phyloP scores from a whole-genome alignment of 192 early-diverging fungal species.

The Coemansia sp. region DNA sequence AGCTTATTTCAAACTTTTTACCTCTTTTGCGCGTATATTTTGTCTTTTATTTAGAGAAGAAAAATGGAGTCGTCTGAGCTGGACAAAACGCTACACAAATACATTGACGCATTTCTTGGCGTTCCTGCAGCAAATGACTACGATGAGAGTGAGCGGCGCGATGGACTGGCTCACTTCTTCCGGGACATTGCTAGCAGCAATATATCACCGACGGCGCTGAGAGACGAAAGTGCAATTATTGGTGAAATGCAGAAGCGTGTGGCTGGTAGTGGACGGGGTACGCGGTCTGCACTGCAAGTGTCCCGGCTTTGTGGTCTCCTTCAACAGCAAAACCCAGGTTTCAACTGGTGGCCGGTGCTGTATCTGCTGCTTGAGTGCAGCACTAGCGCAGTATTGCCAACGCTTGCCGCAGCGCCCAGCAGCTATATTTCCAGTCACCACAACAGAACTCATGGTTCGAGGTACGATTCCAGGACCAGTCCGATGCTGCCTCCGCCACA shows the following conservation, averaged over 20 bases:
- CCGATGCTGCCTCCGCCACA: neutral
- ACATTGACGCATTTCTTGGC: slow-evolving; percentile 47
- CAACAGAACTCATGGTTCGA: neutral
- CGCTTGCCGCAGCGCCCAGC: slow-evolving; percentile 9
- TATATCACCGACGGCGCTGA: slow-evolving; percentile 17
- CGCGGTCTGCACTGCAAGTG: slow-evolving; percentile 32
- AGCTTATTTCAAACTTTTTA: neutral
- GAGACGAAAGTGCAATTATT: slow-evolving; percentile 26
- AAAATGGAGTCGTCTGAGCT: slow-evolving; percentile 27
- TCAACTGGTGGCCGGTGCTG: slow-evolving; percentile 52
- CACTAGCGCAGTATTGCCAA: slow-evolving; percentile 1
- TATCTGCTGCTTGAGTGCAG: slow-evolving; percentile 45
- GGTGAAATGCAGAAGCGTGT: slow-evolving; percentile 47
- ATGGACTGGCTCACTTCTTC: slow-evolving; percentile 25
- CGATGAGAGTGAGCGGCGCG: slow-evolving; percentile 24
- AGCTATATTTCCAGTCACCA: slow-evolving; percentile 15
- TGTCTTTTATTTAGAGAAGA: neutral
- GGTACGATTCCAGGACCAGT: neutral
- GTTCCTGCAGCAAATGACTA: slow-evolving; percentile 8
- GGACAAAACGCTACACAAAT: slow-evolving; percentile 34
- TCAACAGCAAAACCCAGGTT: slow-evolving; percentile 27
- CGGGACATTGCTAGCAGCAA: slow-evolving; percentile 45
- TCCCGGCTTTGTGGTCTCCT: slow-evolving; percentile 30
- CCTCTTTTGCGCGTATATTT: neutral
- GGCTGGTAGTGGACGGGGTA: slow-evolving; percentile 5